phyloP scores from a whole-genome alignment of 2,329 filamentous ascomycete genomes.

The Massarina eburnea region DNA sequence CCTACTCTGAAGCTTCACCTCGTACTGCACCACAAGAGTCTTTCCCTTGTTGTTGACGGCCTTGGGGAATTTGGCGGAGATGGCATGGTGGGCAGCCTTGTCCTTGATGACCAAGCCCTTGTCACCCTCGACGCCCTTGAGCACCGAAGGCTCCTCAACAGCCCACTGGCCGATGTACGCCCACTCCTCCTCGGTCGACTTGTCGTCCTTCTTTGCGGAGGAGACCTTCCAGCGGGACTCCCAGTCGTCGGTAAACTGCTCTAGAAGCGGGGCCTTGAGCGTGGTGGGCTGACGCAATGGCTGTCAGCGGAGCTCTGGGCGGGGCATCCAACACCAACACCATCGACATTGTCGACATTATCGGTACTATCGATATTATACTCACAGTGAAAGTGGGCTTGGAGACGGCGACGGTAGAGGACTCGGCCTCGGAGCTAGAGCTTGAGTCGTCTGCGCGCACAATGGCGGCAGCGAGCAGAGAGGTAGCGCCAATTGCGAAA shows the following conservation, averaged over 20 bases:
- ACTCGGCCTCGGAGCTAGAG: conserved; percentile 49
- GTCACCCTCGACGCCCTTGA: conserved; percentile 91
- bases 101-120: conserved; percentile 99
- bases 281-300: conserved; percentile 68
- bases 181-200: conserved; percentile 82
- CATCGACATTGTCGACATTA: no score
- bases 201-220: conserved; percentile 91
- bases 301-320: conserved; percentile 20
- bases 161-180: conserved; percentile 96
- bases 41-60: conserved; percentile 97
- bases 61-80: conserved; percentile 97
- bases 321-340: not conserved
- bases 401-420: conserved; percentile 61
- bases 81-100: conserved; percentile 95
- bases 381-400: conserved; percentile 88
- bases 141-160: conserved; percentile 88
- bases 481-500: conserved; percentile 75
- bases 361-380: conserved; percentile 20
- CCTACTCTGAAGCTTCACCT: conserved; percentile 98
- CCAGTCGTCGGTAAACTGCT: conserved; percentile 98
- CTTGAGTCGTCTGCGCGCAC: conserved; percentile 66
- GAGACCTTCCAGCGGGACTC: conserved; percentile 91
- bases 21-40: conserved; percentile 95
- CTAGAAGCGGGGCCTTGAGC: conserved; percentile 90
- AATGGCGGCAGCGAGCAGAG: conserved; percentile 69